Evolutionary conservation across 148 eudicot genomes (phyloP).

Genomic region (Spergularia marina): DNA sequence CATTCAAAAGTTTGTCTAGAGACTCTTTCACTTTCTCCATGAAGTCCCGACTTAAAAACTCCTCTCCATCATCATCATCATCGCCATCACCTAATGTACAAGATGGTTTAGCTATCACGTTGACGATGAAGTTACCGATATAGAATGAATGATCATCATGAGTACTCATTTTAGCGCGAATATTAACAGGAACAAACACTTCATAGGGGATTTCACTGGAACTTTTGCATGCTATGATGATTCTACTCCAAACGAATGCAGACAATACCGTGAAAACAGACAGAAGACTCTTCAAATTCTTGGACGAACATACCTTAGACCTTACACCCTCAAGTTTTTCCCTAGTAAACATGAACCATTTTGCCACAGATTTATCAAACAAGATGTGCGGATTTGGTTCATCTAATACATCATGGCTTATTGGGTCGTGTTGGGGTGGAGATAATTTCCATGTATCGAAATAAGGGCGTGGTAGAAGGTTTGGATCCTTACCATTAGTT

Average conservation of each 20-base stretch:
- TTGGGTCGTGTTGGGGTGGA: conserved; percentile 2
- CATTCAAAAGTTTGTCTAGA: neutral
- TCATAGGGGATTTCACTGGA: neutral
- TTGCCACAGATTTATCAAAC: conserved; percentile 9
- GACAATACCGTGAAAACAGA: conserved; percentile 31
- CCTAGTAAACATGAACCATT: conserved; percentile 31
- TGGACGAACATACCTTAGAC: neutral
- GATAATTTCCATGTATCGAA: conserved; percentile 6
- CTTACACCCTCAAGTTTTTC: conserved; percentile 21
- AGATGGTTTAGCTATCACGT: conserved; percentile 2
- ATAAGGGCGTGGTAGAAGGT: neutral
- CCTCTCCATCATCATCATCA: neutral
- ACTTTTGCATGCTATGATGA: conserved; percentile 12
- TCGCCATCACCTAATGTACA: neutral
- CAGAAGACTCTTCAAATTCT: neutral
- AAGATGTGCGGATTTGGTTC: neutral
- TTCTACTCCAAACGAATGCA: conserved; percentile 35
- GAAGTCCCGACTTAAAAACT: neutral
- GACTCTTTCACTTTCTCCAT: conserved; percentile 9
- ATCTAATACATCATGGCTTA: neutral
- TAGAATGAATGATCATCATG: conserved; percentile 18
- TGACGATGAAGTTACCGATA: conserved; percentile 32
- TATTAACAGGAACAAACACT: conserved; percentile 27
- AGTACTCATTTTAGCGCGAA: conserved; percentile 23
- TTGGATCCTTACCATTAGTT: conserved; percentile 4